Base-by-base conservation (phyloP, 2,329 filamentous ascomycete genomes). In the Macrophomina tecta region DNA sequence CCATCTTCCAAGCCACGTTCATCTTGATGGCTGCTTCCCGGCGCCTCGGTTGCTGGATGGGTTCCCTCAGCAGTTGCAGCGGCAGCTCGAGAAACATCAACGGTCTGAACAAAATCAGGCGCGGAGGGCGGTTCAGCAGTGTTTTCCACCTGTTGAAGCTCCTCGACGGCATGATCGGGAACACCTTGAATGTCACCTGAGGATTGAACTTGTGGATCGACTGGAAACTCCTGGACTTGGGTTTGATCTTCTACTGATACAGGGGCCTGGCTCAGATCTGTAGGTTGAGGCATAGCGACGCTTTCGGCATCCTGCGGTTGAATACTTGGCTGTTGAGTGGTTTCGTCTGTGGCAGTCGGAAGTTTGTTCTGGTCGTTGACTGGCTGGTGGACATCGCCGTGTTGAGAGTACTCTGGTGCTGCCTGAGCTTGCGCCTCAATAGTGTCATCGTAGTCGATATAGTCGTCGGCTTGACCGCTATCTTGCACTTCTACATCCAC, bases 401-500 rank as follows among this genome's bases (percentile, higher is more conserved):
- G 55, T 38, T 11, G 18, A 12, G 38, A 5, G 30, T n/a, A 5
- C n/a, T 66, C 18, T 14, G 32, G 32, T 28, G 23, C 28, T 46
- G 28, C 36, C 40, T 66, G 34, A 18, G 23, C 28, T 14, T 66
- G 46, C 18, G 16, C 34, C 9, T 30, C 51, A 42, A 68, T 60
- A 5, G 69, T 65, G 16, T 69, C 65, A 51, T 42, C 55, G 45
- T 52, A 56, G 62, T 56, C 36, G 64, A 58, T 64, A 61, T 60
- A 60, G 53, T 72, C 66, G 36, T 68, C 61, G 18, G 58, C 53
- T 61, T 72, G 69, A 42, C 68, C 67, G 56, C 67, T 67, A 23
- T 70, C 65, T 16, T 65, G 68, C 58, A 70, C 70, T 60, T 73
- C 67, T 45, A 67, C 28, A 34, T 62, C 58, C 40, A 55, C 52